Evolutionary conservation across 179 eudicot genomes (phyloP), one percentile per base, ranked within the genome.

Genomic region (Vitellaria paradoxa): DNA sequence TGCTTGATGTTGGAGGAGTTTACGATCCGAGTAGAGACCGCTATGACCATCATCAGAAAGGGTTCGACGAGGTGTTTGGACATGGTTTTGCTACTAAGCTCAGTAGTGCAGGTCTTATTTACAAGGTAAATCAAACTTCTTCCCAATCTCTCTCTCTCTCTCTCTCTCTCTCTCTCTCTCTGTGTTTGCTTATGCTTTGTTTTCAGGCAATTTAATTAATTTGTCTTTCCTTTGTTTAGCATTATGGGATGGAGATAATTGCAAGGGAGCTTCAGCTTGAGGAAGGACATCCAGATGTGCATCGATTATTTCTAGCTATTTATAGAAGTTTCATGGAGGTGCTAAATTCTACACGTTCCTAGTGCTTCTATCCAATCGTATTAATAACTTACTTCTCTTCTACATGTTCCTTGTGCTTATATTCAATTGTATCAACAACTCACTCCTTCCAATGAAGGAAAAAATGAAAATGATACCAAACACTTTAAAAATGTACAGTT

Each of bases 61-160:
- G 99, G 6, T 96, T 96, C 79, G 73, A 62, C 15, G 98, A 96
- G 89, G 90, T 88, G 82, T 93, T 96, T 79, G 98, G 97, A 21
- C 90, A 89, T 81, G 98, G 97, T 9, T 96, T 93, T 80, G 71
- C 52, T 52, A 93, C 99, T 74, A 95, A 93, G 86, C 98, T 95
- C 73, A 95, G 99, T 56, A 95, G 99, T 84, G 98, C 99, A 78
- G 99, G 99, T 64, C 99, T 95, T 83, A 86, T 95, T 80, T 95
- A 95, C 81, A 95, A 95, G 98, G 99, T 95, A 80, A 74, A 13
- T 6, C 15, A 30, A 30, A 30, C 1, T 30, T 24, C 1, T 6
- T 21, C 5, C 4, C 5, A 5, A 62, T 30, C 37, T 30, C 37
- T 30, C 37, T 30, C 37, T 30, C 37, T 30, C 37, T 30, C 37